A percentile compares a stretch with the other conserved stretches of the same genome.
These are phyloP conservation scores for Carex parvula DNA, from an alignment of 176 grass and related monocot genomes.

Conservation along the genomic window DNA sequence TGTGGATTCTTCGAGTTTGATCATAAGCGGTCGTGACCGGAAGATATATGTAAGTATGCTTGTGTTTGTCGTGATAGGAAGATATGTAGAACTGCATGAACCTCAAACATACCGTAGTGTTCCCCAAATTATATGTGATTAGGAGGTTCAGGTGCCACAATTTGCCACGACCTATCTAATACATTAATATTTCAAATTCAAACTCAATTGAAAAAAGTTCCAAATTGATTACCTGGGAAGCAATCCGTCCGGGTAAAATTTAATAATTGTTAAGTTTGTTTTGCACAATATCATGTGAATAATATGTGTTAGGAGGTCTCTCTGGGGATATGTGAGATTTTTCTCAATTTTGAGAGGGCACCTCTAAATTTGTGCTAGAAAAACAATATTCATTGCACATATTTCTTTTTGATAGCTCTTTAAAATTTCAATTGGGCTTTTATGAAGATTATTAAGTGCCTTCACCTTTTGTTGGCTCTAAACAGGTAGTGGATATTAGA, in stretches of 20 bases:
- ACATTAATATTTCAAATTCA: neutral
- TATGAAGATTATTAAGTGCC: neutral
- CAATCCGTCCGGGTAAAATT: neutral
- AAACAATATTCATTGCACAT: neutral
- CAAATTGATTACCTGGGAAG: neutral
- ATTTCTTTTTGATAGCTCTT: neutral
- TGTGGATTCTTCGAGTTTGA: constrained; percentile 58
- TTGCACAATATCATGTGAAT: neutral
- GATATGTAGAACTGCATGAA: neutral
- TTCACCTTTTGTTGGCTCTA: constrained; percentile 23
- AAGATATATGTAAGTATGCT: constrained; percentile 82
- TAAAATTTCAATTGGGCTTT: neutral
- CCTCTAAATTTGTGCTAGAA: neutral
- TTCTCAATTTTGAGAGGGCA: neutral
- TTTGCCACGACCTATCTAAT: neutral
- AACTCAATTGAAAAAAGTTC: neutral
- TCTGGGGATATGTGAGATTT: neutral
- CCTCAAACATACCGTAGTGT: neutral
- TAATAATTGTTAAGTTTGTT: neutral
- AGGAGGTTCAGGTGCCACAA: neutral
- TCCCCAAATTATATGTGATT: neutral
- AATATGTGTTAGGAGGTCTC: neutral
- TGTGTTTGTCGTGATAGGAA: neutral
- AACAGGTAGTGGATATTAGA: constrained; percentile 64
- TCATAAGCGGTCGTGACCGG: constrained; percentile 62